These are phyloP conservation scores for Apiotrichum brassicae DNA, from an alignment of 1,284 basidiomycete species.

Conservation along the genomic window DNA sequence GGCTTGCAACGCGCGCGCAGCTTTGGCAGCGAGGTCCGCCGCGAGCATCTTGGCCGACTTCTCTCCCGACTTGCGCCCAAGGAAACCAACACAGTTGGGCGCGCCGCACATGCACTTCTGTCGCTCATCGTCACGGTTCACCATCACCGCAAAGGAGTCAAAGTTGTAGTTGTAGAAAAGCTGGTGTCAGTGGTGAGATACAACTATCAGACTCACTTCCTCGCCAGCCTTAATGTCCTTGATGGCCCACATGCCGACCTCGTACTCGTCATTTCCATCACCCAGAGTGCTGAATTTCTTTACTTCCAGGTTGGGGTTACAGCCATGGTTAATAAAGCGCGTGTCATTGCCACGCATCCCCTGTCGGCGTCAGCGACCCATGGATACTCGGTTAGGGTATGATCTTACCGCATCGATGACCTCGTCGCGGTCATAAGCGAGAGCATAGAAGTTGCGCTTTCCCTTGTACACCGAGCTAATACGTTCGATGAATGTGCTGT, in stretches of 20 bases:
- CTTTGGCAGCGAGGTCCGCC: slow-evolving; percentile 12
- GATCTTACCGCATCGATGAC: slow-evolving; percentile 48
- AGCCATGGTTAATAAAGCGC: slow-evolving; percentile 50
- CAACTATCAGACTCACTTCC: slow-evolving; percentile 34
- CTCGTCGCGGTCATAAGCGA: slow-evolving; percentile 49
- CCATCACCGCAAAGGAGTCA: slow-evolving; percentile 33
- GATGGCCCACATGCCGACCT: slow-evolving; percentile 47
- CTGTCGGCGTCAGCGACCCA: slow-evolving; percentile 23
- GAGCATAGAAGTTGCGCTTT: slow-evolving; percentile 46
- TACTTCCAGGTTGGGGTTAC: slow-evolving; percentile 47
- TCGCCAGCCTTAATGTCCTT: slow-evolving; percentile 47
- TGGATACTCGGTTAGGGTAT: no score
- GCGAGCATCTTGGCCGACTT: slow-evolving; percentile 24
- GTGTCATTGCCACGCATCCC: slow-evolving; percentile 48
- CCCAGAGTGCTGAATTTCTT: slow-evolving; percentile 42
- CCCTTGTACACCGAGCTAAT: slow-evolving; percentile 38
- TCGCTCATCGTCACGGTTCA: slow-evolving; percentile 29
- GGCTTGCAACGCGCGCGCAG: no score
- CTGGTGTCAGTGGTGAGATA: slow-evolving; percentile 7
- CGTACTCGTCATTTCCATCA: slow-evolving; percentile 47
- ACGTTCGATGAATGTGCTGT: slow-evolving; percentile 38
- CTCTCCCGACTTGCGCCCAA: slow-evolving; percentile 39
- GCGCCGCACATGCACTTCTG: slow-evolving; percentile 46
- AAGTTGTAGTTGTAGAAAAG: slow-evolving; percentile 48
- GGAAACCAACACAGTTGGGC: slow-evolving; percentile 40